phyloP scores from a whole-genome alignment of 148 eudicot species.

The Suaeda aralocaspica region DNA sequence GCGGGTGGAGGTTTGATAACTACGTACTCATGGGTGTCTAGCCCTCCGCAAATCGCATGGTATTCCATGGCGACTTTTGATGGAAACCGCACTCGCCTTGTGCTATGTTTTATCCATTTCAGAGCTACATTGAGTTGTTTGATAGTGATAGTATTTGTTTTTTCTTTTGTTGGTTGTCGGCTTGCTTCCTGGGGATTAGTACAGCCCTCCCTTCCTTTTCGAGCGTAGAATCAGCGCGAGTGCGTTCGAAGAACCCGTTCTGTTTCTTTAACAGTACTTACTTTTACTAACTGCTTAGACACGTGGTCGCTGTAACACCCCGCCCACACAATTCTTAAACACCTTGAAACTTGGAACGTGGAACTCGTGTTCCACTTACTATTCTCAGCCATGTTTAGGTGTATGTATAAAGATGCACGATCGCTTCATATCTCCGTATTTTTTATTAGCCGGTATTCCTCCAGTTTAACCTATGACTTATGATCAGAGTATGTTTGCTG shows the following conservation, averaged over 20 bases:
- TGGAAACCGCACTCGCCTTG: not conserved
- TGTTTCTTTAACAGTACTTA: not conserved
- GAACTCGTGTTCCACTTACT: slow-evolving; percentile 3
- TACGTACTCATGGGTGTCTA: not conserved
- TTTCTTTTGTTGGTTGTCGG: too few species aligned
- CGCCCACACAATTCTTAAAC: too few species aligned
- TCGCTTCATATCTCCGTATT: too few species aligned
- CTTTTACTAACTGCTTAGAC: not conserved
- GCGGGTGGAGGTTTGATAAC: not conserved
- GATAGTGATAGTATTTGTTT: too few species aligned
- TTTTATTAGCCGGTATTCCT: too few species aligned
- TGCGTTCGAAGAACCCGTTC: not conserved
- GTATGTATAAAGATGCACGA: not conserved
- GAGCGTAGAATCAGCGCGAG: not conserved
- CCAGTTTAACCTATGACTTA: too few species aligned
- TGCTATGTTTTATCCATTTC: too few species aligned
- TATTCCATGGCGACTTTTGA: not conserved
- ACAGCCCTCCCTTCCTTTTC: not conserved
- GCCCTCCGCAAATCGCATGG: not conserved
- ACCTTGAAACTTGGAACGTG: too few species aligned
- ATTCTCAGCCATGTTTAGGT: not conserved
- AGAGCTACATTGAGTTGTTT: not conserved
- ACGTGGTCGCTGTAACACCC: not conserved
- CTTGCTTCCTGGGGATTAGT: not conserved
- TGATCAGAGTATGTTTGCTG: too few species aligned